Evolutionary conservation across 2,329 filamentous ascomycete genomes (phyloP).

Genomic region (Aspergillus phoenicis): DNA sequence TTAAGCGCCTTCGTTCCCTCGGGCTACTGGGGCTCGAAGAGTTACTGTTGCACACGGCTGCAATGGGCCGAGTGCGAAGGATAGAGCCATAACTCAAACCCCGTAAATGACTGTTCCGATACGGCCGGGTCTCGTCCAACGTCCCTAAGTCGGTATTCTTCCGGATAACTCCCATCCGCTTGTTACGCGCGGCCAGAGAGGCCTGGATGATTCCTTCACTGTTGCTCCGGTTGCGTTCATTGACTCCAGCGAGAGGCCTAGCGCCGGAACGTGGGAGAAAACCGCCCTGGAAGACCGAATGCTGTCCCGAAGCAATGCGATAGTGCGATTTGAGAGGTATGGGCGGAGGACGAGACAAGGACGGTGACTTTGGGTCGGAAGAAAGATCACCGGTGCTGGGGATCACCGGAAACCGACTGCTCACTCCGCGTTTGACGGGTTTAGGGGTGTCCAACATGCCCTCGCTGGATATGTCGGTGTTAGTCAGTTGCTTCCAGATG

Average conservation of each 20-base stretch:
- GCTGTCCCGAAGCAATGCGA: conserved; percentile 55
- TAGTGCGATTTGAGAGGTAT: conserved; percentile 82
- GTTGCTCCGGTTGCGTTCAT: conserved; percentile 60
- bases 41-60: conserved; percentile 38
- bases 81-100: conserved; percentile 62
- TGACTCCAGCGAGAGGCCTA: conserved; percentile 71
- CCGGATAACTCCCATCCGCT: conserved; percentile 63
- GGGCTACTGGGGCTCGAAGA: conserved; percentile 50
- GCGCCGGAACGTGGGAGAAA: conserved; percentile 69
- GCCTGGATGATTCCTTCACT: conserved; percentile 62
- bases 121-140: conserved; percentile 55
- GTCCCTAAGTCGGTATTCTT: conserved; percentile 58
- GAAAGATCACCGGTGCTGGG: conserved; percentile 59
- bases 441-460: conserved; percentile 76
- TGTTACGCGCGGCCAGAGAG: conserved; percentile 51
- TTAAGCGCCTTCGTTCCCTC: conserved; percentile 43
- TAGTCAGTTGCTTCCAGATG: conserved; percentile 10
- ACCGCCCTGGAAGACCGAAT: conserved; percentile 36
- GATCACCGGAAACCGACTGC: conserved; percentile 62
- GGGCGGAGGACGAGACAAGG: conserved; percentile 67
- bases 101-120: conserved; percentile 58
- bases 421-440: conserved; percentile 59
- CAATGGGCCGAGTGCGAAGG: conserved; percentile 42
- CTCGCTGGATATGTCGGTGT: conserved; percentile 58
- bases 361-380: conserved; percentile 71